Base-by-base conservation (phyloP, 805 yeast genomes). In the Candida multigemmis region DNA sequence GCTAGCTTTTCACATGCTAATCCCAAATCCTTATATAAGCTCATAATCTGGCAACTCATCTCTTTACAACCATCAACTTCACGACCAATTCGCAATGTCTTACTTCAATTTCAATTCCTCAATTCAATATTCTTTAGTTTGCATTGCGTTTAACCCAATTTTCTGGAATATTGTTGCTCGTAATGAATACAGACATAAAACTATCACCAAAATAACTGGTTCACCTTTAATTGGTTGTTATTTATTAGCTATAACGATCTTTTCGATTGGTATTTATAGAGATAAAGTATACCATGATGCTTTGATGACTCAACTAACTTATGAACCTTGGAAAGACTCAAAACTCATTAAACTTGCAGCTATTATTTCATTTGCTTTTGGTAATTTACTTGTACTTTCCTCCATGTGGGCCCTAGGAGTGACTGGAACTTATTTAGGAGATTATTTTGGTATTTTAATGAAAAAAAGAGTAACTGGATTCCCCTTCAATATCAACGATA, bases 111-210 rank as follows among this genome's bases (percentile, higher is more conserved):
- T 44, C 22, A 39, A 46, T 21, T 24, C 37, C 16, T 35, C 41
- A 28, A 35, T 55, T 28, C 27, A 35, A 19, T 51, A 32, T 32
- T 72, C 89, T 4, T 48, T 83, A 16, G 68, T 64, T 6, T 71
- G 81, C 16, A 81, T 91, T 41, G 75, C 77, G 10, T 87, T 91
- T 71, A 91, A 91, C 51, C 98, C 98, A 11, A 71, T 82, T 17
- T 89, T 87, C 50, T 91, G 98, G 98, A 91, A 91, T 52, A 68
- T 80, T 32, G 93, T 73, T 13, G 98, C 98, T 5, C 70, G 97
- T 41, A 44, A 71, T 15, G 97, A 91, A 50, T 84, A 84, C 65
- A 72, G 73, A 33, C 74, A 83, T 10, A 80, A 81, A 39, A 43
- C 80, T 28, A 56, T 89, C 29, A 83, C 97, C 12, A 84, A 79